Base-by-base conservation (phyloP, 768 basidiomycete species). In the Suillus luteus region DNA sequence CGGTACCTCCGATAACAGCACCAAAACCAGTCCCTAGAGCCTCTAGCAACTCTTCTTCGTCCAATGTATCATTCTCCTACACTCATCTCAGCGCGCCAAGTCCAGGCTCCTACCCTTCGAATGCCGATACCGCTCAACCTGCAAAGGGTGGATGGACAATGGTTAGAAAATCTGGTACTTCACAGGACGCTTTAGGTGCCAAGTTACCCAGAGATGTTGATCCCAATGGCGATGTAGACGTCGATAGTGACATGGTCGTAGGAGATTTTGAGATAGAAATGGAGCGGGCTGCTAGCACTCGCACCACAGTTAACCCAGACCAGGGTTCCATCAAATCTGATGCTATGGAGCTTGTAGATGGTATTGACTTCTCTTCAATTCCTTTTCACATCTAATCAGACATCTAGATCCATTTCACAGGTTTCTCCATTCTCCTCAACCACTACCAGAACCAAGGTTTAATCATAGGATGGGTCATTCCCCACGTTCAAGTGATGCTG, bases 101-200 rank as follows among this genome's bases (percentile, higher is more conserved):
- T 73, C 86, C 89, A 33, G 85, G 87, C 64, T 92, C 91, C 17
- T 92, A 92, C 75, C 87, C 89, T 24, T 82, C 87, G 38, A 85
- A 80, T 68, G 65, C 75, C 48, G 85, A 85, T 58, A 73, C 74
- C 2, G 65, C 69, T 35, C 78, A 75, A 61, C 72, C 79, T 22
- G 77, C 81, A 59, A 86, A 86, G 74, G 74, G 76, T n/a, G 88
- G 88, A 52, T 94, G 92, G 92, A 93, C 91, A 19, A 88, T 93
- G 69, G 87, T 94, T 64, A 78, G 81, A 67, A 85, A 78, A 64
- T 74, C 78, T 17, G 72, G 74, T 49, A 65, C 71, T 33, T 71
- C 71, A 57, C 72, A 71, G 48, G 49, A 33, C 12, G 76, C 70
- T 65, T 41, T 67, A 40, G 73, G 75, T 37, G 69, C 62, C 55